Conservation (phyloP, 129 eudicot species). For the Helichrysum umbraculigerum region DNA sequence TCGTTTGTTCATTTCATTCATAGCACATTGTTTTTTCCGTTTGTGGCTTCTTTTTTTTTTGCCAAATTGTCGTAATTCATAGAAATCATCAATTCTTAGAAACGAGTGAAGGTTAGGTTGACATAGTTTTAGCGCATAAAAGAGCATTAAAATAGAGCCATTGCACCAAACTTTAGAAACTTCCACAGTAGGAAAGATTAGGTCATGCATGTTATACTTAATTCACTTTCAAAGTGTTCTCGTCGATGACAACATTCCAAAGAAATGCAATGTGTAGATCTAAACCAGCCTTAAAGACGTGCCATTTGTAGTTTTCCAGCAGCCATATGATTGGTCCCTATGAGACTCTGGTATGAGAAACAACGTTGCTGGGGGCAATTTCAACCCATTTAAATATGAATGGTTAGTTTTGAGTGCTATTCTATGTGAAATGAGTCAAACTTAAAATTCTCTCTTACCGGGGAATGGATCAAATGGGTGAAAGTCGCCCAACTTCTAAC, state of each 20-base stretch:
- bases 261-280: neutral
- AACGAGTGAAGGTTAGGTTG: slow-evolving; percentile 11
- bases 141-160: neutral
- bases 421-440: neutral
- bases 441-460: neutral
- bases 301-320: slow-evolving; percentile 13
- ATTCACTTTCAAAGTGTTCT: neutral
- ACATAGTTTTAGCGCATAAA: slow-evolving; percentile 19
- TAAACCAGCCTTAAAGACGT: neutral
- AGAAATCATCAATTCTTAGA: slow-evolving; percentile 13
- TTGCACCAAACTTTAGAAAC: slow-evolving; percentile 32
- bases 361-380: slow-evolving; percentile 4
- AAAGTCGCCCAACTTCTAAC: neutral
- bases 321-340: slow-evolving; percentile 12
- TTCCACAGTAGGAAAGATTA: slow-evolving; percentile 18
- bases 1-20: neutral
- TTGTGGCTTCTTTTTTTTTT: neutral
- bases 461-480: neutral
- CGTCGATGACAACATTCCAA: slow-evolving; percentile 6
- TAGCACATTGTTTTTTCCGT: slow-evolving; percentile 9
- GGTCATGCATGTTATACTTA: slow-evolving; percentile 4
- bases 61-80: slow-evolving; percentile 14
- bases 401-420: neutral
- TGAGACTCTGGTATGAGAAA: neutral
- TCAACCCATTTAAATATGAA: neutral